These are phyloP conservation scores for Capsicum rhomboideum DNA, from an alignment of 257 asterid species.

Conservation along the genomic window DNA sequence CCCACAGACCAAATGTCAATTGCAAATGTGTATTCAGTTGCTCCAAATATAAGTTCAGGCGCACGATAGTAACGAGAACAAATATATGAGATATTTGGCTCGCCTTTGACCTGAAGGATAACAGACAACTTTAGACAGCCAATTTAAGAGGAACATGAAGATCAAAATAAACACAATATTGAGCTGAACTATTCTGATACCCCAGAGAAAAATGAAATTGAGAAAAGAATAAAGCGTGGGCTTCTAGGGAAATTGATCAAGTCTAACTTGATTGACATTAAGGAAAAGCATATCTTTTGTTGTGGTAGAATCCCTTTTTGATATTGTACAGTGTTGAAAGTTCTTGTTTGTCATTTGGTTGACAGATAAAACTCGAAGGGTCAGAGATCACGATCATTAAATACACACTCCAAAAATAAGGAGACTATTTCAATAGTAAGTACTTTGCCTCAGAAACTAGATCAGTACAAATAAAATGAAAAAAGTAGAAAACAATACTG, in stretches of 20 bases:
- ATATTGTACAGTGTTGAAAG: not conserved
- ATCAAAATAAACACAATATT: not conserved
- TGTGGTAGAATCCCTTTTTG: not conserved
- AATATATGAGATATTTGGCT: slow-evolving; percentile 25
- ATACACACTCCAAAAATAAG: not conserved
- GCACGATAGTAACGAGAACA: slow-evolving; percentile 29
- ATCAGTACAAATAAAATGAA: not conserved
- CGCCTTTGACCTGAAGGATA: slow-evolving; percentile 18
- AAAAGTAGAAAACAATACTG: not conserved
- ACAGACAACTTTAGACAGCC: not conserved
- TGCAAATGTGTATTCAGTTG: slow-evolving; percentile 22
- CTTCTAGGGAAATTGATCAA: not conserved
- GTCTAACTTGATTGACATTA: not conserved
- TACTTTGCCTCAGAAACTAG: not conserved
- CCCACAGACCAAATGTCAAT: slow-evolving; percentile 33
- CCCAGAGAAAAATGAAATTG: not conserved
- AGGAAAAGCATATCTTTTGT: not conserved
- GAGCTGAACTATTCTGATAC: not conserved
- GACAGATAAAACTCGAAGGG: not conserved
- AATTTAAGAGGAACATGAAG: not conserved
- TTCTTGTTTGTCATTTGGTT: not conserved
- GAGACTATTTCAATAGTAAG: not conserved
- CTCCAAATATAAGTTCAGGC: slow-evolving; percentile 29
- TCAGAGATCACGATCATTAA: not conserved
- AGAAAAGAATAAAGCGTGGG: not conserved